These are phyloP conservation scores for Vaccinium myrtillus DNA, from an alignment of 148 eudicot genomes.

Conservation along the genomic window DNA sequence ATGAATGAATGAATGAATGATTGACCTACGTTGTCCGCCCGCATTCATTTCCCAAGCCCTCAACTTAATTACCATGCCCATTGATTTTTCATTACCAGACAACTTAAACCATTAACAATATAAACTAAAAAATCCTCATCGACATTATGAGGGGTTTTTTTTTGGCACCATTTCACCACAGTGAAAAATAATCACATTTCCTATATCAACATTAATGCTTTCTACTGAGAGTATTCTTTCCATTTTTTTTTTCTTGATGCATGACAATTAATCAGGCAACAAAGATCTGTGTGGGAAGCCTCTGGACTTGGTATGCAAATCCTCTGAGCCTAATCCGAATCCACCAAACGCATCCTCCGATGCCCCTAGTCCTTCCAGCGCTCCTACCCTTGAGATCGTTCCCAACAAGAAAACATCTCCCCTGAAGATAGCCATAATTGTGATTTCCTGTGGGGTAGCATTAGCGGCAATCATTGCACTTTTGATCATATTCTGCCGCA, in stretches of 20 bases:
- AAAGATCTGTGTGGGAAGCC: constrained; percentile 75
- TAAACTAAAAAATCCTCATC: background rate
- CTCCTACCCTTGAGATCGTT: background rate
- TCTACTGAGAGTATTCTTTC: background rate
- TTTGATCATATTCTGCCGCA: constrained; percentile 26
- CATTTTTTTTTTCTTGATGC: background rate
- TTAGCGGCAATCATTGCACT: constrained; percentile 27
- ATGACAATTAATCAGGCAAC: constrained; percentile 47
- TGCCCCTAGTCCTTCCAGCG: background rate
- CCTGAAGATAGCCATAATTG: constrained; percentile 23
- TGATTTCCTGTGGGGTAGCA: constrained; percentile 24
- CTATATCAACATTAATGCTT: background rate
- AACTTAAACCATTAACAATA: background rate
- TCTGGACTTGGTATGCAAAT: constrained; percentile 34
- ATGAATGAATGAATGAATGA: background rate
- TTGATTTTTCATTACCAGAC: background rate
- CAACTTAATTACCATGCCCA: background rate
- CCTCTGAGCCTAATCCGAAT: background rate
- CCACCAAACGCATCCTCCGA: constrained; percentile 6
- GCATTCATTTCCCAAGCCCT: background rate
- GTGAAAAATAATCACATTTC: background rate
- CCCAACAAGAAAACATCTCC: constrained; percentile 18
- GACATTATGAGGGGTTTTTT: background rate
- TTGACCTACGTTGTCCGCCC: background rate
- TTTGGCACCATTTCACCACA: too few relatives aligned